phyloP scores from a whole-genome alignment of 139 green algal species.

The Chlamydomonas sp. region DNA sequence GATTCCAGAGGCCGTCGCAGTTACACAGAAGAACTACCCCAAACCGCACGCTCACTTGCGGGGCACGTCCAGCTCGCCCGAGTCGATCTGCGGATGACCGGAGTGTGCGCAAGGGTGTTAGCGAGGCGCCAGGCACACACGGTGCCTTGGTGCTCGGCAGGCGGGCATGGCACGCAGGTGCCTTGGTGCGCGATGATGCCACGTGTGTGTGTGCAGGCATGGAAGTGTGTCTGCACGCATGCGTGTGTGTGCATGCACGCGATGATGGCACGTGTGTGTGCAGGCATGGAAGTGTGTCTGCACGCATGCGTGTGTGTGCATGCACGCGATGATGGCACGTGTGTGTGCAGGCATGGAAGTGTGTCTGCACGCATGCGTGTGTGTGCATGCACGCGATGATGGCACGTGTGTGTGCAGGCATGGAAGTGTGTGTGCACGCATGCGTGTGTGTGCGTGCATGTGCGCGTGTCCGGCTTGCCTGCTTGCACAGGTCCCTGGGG shows the following conservation, averaged over 20 bases:
- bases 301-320: not conserved
- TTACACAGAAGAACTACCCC: too few species aligned
- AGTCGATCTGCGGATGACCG: constrained; percentile 11
- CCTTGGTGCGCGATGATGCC: not conserved
- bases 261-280: too few species aligned
- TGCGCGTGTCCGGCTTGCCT: constrained; percentile 37
- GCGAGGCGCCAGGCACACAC: not conserved
- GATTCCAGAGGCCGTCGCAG: too few species aligned
- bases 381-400: not conserved
- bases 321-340: not conserved
- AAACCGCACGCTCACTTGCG: too few species aligned
- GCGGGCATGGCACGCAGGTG: not conserved
- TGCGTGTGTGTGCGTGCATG: not conserved
- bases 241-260: too few species aligned
- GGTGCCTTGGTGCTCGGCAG: not conserved
- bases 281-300: too few species aligned
- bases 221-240: too few species aligned
- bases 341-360: not conserved
- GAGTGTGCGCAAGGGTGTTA: not conserved
- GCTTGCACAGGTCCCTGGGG: constrained; percentile 80
- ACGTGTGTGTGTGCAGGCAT: too few species aligned
- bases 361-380: not conserved
- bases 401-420: not conserved
- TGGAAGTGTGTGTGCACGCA: not conserved
- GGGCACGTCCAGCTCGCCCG: constrained; percentile 16